Evolutionary conservation across 768 basidiomycete species (phyloP), one percentile per base, ranked within the genome.

Genomic region (Auricularia sp.): DNA sequence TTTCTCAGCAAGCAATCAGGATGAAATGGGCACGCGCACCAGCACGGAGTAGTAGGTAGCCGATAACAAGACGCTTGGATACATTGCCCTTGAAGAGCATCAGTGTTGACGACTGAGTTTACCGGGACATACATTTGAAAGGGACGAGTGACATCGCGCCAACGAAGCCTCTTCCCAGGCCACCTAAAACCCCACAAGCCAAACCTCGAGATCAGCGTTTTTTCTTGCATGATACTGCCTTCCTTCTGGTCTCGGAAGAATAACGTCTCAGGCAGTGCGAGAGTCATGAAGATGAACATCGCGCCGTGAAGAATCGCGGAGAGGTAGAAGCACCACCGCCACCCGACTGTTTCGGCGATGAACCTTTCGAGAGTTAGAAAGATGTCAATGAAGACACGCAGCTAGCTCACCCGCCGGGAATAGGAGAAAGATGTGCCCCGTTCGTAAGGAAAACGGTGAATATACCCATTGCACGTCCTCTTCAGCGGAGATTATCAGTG

Each of bases 281-380:
- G 72, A 23, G 77, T 62, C 62, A 74, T 74, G 21, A 77, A 66
- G n/a, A 73, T 36, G 47, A 79, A 73, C 70, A 78, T 72, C 64
- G 65, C 61, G 67, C 73, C 76, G 66, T 79, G 76, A n/a, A 78
- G 66, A n/a, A 80, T 79, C n/a, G 76, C 74, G 34, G 77, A 74
- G 14, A 76, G 69, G 72, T 76, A 80, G 64, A 80, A 80, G 64
- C 77, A 78, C 79, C 78, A 79, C 53, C 77, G 70, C 76, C 77
- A 76, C n/a, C 76, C 76, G 29, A 70, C 68, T 61, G 70, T 70
- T 61, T 74, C 68, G 3, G 77, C 76, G n/a, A 78, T 72, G 68
- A 77, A 76, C 29, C 77, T 36, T 75, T 36, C 18, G n/a, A 18
- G 29, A 29, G 29, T 29, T 29, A 63, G 47, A 12, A 12, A 62